These are phyloP conservation scores for Meyerozyma guilliermondii DNA, from an alignment of 1,139 yeast genomes.

Conservation along the genomic window DNA sequence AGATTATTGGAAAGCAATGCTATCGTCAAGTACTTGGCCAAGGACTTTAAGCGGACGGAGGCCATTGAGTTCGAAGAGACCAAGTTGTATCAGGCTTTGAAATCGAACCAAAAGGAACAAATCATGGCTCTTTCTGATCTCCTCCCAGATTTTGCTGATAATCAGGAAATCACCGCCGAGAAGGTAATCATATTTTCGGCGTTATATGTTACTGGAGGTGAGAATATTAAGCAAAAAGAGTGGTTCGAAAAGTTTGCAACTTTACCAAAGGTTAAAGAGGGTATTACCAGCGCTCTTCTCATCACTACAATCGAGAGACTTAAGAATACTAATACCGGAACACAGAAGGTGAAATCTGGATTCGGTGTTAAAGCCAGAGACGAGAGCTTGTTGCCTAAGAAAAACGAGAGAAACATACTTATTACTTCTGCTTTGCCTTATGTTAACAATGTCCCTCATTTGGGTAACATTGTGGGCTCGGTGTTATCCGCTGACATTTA, in stretches of 20 bases:
- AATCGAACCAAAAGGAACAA: conserved; percentile 23
- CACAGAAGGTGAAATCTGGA: conserved; percentile 39
- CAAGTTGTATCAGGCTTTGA: conserved; percentile 26
- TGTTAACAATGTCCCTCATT: conserved; percentile 96
- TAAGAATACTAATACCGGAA: conserved; percentile 56
- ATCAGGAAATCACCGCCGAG: conserved; percentile 21
- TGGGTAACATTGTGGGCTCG: conserved; percentile 94
- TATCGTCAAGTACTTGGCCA: conserved; percentile 64
- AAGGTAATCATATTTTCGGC: conserved; percentile 47
- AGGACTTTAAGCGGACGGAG: conserved; percentile 33
- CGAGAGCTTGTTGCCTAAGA: conserved; percentile 48
- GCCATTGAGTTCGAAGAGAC: conserved; percentile 27
- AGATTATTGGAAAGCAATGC: conserved; percentile 76
- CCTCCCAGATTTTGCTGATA: conserved; percentile 4
- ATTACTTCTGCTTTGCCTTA: conserved; percentile 96
- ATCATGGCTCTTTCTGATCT: conserved; percentile 11
- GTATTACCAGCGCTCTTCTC: conserved; percentile 32
- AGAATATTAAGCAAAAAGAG: conserved; percentile 7
- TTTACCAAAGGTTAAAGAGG: conserved; percentile 31
- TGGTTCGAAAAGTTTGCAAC: conserved; percentile 44
- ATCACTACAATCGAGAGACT: conserved; percentile 37
- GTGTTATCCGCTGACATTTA: conserved; percentile 93
- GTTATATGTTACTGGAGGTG: conserved; percentile 16
- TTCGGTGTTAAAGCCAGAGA: conserved; percentile 28
- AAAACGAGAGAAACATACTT: conserved; percentile 70